Base-by-base conservation (phyloP, 1,139 yeast genomes). In the Pichia cactophila region DNA sequence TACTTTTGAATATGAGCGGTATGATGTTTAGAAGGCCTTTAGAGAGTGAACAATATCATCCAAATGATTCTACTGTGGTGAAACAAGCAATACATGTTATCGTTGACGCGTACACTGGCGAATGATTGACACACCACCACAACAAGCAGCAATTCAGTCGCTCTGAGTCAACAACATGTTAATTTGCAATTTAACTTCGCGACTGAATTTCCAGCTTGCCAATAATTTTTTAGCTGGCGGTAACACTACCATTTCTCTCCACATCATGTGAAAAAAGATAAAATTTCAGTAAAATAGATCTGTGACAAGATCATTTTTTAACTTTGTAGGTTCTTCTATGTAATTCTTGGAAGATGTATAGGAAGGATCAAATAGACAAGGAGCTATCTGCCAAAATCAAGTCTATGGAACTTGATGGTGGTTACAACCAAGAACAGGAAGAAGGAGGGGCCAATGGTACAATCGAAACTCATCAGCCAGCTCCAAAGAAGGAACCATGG, bases 1-100 rank as follows among this genome's bases (percentile, higher is more conserved):
- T 72, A 12, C 62, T 74, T 6, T 56, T 75, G 6, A 68, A 71
- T 4, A 50, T 70, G 31, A 70, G 76, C 50, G 72, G 76, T 1
- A 71, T 68, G 51, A 48, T 74, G 6, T 74, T 63, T 50, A 54
- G 56, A 12, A 41, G 31, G 3, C 20, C 47, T 9, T 33, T 33
- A 11, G 5, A 26, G 14, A 44, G 43, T 20, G 12, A 16, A 5
- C 44, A 45, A n/a, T 48, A 48, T 26, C 46, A 42, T 33, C 38
- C 47, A 2, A 42, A 44, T 11, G 53, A 50, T 29, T 41, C 45
- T 3, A 17, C 29, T 4, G 40, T 50, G 16, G 44, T 50, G 6
- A 41, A 45, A 17, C 49, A 48, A n/a, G 45, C 37, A 5, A 10
- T 37, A 8, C 50, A 50, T 26, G 26, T 48, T 9, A 42, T 46